Base-by-base conservation (phyloP, 495 filamentous ascomycete species). In the Penicillium canescens region DNA sequence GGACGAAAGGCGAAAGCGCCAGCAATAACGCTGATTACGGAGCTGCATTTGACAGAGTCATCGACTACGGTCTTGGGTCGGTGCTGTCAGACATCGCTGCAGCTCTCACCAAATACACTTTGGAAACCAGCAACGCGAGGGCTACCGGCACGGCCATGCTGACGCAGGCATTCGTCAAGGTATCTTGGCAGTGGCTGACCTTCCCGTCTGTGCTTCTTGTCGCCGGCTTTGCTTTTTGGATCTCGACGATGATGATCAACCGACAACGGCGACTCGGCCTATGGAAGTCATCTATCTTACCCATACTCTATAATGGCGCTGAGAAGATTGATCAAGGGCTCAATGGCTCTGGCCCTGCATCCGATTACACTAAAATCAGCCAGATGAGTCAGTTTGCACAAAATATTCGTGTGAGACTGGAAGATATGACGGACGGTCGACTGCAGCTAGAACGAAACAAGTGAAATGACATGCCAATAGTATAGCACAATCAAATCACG, bases 101-200 rank as follows among this genome's bases (percentile, higher is more conserved):
- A 0, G 33, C 52, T 26, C 24, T 47, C 31, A 47, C 52, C 6
- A 46, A 55, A 31, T 24, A 35, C 35, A 18, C 34, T 14, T 12
- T 47, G 5, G 20, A 48, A 40, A 48, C 21, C 24, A 49, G 43
- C n/a, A 42, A 41, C 14, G 6, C 36, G 0, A 47, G 34, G 12
- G 26, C 35, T 7, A 3, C 3, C 36, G 52, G 52, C 20, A 47
- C 34, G 4, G 28, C 36, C 3, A 33, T 38, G 16, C 21, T 34
- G 8, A n/a, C 52, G 8, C 33, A 42, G 16, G 21, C 24, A 12
- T 63, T 51, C 21, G 63, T 66, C 21, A 14, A 18, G 14, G 63
- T 57, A 21, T 34, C 34, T 7, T 66, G 63, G 63, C 40, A 18
- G 3, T 66, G 60, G 60, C 36, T 66, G 14, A 50, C 56, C 10